A percentile compares a stretch with the other conserved stretches of the same genome.
These are phyloP conservation scores for Zhuliangozyma parablackwelliae DNA, from an alignment of 1,139 yeast genomes.

Conservation along the genomic window DNA sequence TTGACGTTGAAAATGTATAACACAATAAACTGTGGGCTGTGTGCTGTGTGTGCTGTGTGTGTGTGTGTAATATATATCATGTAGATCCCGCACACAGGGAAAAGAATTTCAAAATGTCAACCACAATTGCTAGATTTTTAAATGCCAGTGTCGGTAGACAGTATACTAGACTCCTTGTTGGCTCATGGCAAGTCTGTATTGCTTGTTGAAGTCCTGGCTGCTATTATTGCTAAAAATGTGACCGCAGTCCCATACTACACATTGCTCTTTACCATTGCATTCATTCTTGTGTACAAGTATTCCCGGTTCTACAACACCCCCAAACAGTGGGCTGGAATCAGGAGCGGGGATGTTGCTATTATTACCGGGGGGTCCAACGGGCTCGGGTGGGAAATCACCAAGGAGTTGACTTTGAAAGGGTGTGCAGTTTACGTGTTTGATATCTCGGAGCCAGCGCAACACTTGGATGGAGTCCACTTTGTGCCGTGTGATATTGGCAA, in stretches of 20 bases:
- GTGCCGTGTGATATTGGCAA: constrained; percentile 49
- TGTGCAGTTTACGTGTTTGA: constrained; percentile 46
- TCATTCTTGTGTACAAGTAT: constrained; percentile 4
- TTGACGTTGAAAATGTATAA: constrained; percentile 13
- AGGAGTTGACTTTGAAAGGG: constrained; percentile 24
- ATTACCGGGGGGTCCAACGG: constrained; percentile 69
- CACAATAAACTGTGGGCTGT: too few relatives aligned
- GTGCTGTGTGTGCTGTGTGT: too few relatives aligned
- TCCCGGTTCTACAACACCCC: constrained; percentile 7
- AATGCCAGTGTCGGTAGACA: constrained; percentile 8
- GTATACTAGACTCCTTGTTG: constrained; percentile 2
- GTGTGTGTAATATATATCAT: too few relatives aligned
- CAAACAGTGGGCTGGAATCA: constrained; percentile 10
- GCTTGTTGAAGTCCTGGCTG: constrained; percentile 4
- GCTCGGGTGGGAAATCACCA: constrained; percentile 47
- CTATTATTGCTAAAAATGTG: constrained; percentile 4
- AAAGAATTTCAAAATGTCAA: too few relatives aligned
- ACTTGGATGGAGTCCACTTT: constrained; percentile 19
- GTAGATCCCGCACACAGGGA: too few relatives aligned
- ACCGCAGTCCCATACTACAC: constrained; percentile 6
- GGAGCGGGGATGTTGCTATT: constrained; percentile 33
- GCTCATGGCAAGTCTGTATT: constrained; percentile 4
- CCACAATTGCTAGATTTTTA: constrained; percentile 1
- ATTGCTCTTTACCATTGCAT: constrained; percentile 2
- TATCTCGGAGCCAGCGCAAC: constrained; percentile 26